Base-by-base conservation (phyloP, 2,329 filamentous ascomycete genomes). In the Epichloe sylvatica region DNA sequence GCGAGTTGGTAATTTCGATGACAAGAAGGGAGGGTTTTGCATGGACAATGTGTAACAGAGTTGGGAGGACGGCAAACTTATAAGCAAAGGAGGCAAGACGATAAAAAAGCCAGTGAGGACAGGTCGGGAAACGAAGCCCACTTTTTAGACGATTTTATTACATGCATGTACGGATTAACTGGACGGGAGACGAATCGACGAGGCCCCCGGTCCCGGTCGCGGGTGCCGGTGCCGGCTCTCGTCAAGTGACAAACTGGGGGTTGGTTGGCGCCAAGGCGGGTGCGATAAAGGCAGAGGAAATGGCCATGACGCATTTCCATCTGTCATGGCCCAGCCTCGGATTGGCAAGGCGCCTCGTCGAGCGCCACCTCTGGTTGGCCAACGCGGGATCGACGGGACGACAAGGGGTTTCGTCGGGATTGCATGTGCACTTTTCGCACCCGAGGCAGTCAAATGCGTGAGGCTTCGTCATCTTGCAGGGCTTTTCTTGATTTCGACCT, bases 251-350 rank as follows among this genome's bases (percentile, higher is more conserved):
- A 25, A 25, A 7, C 23, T 25, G 23, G 23, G n/a, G n/a, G n/a
- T n/a, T n/a, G 23, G 21, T 19, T 19, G 17, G 17, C 17, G 17
- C 17, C 17, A 19, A 19, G 17, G 17, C 17, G 17, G 17, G 19
- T 36, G 45, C 49, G 49, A 50, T 47, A 50, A 44, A 47, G 39
- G 34, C 33, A 43, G 12, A 23, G 0, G 9, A 46, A 15, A 50
- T 30, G 54, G 54, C 50, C 42, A 58, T 62, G 60, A 61, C 59
- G 59, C 59, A 60, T 59, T 60, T 59, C 54, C 46, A 46, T 53
- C 52, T 62, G 57, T 60, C 58, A 59, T 54, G 50, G 11, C 9
- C 30, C 30, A 45, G 49, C 25, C 11, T 39, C 43, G 42, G 49
- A 50, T 49, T 19, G 15, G 40, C 6, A 43, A n/a, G 12, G 23